Conservation (phyloP, 176 grass and related monocot genomes). For the Calamus simplicifolius region DNA sequence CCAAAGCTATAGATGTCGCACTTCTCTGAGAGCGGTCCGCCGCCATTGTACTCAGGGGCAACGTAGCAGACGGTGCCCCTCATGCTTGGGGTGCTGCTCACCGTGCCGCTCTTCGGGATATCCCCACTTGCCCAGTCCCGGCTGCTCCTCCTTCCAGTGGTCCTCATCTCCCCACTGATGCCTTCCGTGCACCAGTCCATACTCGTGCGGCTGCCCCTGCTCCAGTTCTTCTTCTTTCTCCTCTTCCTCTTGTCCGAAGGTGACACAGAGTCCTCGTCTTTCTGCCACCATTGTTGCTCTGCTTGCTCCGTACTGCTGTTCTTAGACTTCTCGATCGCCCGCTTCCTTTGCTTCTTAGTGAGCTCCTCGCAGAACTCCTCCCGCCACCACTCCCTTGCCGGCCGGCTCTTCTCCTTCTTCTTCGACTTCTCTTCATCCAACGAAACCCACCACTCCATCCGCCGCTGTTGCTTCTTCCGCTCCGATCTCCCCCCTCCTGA, state of each 20-base stretch:
- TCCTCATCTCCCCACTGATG: slow-evolving; percentile 48
- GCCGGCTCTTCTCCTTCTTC: slow-evolving; percentile 29
- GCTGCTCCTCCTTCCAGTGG: slow-evolving; percentile 61
- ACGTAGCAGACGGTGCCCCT: slow-evolving; percentile 97
- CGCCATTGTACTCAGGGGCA: slow-evolving; percentile 77
- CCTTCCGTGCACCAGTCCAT: slow-evolving; percentile 65
- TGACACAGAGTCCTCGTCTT: slow-evolving; percentile 34
- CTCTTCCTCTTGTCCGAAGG: slow-evolving; percentile 31
- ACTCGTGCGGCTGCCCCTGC: slow-evolving; percentile 27
- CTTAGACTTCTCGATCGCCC: slow-evolving; percentile 48
- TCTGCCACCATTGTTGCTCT: slow-evolving; percentile 70
- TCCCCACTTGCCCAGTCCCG: slow-evolving; percentile 26
- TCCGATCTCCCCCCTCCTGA: not conserved
- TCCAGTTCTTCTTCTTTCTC: slow-evolving; percentile 69
- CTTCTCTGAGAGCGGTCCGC: slow-evolving; percentile 86
- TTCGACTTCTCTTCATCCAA: slow-evolving; percentile 38
- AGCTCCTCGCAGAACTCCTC: slow-evolving; percentile 95
- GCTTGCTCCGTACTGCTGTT: slow-evolving; percentile 30
- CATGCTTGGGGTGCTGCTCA: slow-evolving; percentile 94
- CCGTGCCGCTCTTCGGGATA: slow-evolving; percentile 13
- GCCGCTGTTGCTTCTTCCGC: not conserved
- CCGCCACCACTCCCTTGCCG: slow-evolving; percentile 79
- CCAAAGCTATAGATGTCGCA: slow-evolving; percentile 98
- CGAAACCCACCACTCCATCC: slow-evolving; percentile 17
- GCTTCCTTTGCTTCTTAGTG: slow-evolving; percentile 63